phyloP scores from a whole-genome alignment of 1,139 yeast species.

The Debaryomyces singareniensis region DNA sequence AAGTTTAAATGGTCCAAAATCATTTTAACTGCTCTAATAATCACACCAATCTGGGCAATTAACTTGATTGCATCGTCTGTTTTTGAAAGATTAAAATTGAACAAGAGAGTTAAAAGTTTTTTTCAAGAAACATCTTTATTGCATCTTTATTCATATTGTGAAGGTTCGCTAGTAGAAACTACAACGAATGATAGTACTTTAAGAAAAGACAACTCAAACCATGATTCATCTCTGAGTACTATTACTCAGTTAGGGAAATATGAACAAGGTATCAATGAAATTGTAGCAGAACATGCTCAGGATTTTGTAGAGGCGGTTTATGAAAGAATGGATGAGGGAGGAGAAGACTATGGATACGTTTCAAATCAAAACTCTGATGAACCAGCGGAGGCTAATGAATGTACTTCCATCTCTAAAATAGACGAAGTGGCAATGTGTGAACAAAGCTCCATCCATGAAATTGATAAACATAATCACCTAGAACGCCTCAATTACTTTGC shows the following conservation, averaged over 20 bases:
- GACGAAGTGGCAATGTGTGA: background rate
- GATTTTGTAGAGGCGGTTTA: constrained; percentile 54
- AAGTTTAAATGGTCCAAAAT: constrained; percentile 38
- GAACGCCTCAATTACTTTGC: background rate
- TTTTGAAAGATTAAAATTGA: constrained; percentile 33
- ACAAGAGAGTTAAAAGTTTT: constrained; percentile 24
- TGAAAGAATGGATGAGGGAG: constrained; percentile 41
- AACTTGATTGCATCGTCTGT: constrained; percentile 42
- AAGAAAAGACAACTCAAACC: constrained; percentile 2
- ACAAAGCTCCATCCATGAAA: constrained; percentile 1
- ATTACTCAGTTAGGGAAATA: constrained; percentile 7
- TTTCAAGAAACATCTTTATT: constrained; percentile 22
- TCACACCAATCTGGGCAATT: constrained; percentile 49
- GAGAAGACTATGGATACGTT: constrained; percentile 14
- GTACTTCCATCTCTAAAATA: background rate
- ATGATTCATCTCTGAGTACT: background rate
- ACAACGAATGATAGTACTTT: constrained; percentile 4
- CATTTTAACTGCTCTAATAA: constrained; percentile 31
- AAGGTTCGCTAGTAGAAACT: background rate
- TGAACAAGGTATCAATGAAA: constrained; percentile 14
- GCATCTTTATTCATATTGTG: constrained; percentile 20
- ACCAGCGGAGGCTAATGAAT: background rate
- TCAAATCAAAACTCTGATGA: constrained; percentile 7
- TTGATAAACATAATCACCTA: no score
- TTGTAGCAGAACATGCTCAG: constrained; percentile 50